phyloP scores from a whole-genome alignment of 768 basidiomycete genomes.

The Cystofilobasidium macerans region DNA sequence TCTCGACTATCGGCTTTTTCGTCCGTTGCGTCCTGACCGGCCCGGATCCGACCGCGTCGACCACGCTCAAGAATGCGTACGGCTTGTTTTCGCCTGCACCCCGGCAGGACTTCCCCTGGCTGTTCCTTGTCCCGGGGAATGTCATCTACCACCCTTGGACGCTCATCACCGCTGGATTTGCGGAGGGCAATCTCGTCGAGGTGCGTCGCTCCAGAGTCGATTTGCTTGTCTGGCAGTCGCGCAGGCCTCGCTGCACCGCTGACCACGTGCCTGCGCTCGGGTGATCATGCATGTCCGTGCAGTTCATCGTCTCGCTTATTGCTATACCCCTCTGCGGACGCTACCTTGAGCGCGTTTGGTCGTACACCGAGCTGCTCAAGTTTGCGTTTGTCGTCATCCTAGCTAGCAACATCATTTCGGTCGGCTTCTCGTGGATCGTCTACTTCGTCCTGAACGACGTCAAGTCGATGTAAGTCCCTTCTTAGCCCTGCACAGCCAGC shows the following conservation, averaged over 20 bases:
- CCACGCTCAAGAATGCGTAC: background rate
- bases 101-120: slow-evolving; percentile 47
- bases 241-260: too few relatives aligned
- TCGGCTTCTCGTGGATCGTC: slow-evolving; percentile 70
- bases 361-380: slow-evolving; percentile 67
- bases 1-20: slow-evolving; percentile 49
- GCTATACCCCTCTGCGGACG: slow-evolving; percentile 70
- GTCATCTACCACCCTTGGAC: slow-evolving; percentile 87
- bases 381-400: slow-evolving; percentile 71
- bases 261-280: too few relatives aligned
- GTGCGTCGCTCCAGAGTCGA: too few relatives aligned
- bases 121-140: slow-evolving; percentile 69
- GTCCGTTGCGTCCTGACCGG: slow-evolving; percentile 7
- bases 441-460: slow-evolving; percentile 40
- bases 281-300: slow-evolving; percentile 13
- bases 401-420: slow-evolving; percentile 75
- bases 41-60: background rate
- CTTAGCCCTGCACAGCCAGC: slow-evolving; percentile 12
- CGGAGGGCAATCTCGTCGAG: slow-evolving; percentile 74
- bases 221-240: too few relatives aligned
- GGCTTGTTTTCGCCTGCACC: slow-evolving; percentile 21
- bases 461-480: slow-evolving; percentile 12
- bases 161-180: slow-evolving; percentile 72
- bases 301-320: slow-evolving; percentile 69
- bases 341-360: slow-evolving; percentile 93